phyloP scores from a whole-genome alignment of 768 basidiomycete genomes.

The Serendipita sp. region DNA sequence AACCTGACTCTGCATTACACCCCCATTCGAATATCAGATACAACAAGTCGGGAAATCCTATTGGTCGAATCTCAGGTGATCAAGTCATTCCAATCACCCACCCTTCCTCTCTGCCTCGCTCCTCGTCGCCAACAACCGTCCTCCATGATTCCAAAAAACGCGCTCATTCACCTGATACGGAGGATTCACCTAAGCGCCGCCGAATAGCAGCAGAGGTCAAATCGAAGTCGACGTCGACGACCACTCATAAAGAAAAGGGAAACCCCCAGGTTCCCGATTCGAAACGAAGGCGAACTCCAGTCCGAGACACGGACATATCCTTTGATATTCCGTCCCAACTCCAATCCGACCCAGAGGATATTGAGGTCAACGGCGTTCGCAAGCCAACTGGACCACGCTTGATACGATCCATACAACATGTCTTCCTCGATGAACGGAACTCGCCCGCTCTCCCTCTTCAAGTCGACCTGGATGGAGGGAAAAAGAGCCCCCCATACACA shows the following conservation, averaged over 20 bases:
- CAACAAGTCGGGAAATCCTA: background rate
- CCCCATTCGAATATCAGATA: background rate
- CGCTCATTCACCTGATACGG: background rate
- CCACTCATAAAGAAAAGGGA: background rate
- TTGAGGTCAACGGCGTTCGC: background rate
- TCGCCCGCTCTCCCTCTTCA: background rate
- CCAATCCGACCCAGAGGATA: background rate
- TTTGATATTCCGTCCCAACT: background rate
- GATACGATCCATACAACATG: background rate
- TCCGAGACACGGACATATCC: background rate
- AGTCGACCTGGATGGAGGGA: background rate
- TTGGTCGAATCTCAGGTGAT: background rate
- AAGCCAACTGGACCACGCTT: background rate
- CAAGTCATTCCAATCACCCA: background rate
- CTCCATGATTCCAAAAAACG: background rate
- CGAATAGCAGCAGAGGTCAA: background rate
- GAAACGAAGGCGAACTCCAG: background rate
- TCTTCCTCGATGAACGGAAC: background rate
- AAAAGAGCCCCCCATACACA: background rate
- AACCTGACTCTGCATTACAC: background rate
- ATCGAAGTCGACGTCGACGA: background rate
- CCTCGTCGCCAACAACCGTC: background rate
- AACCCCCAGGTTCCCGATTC: background rate
- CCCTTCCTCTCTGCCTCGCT: background rate
- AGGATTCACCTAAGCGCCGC: background rate